phyloP scores from a whole-genome alignment of 768 basidiomycete species.

The Russula vinacea region DNA sequence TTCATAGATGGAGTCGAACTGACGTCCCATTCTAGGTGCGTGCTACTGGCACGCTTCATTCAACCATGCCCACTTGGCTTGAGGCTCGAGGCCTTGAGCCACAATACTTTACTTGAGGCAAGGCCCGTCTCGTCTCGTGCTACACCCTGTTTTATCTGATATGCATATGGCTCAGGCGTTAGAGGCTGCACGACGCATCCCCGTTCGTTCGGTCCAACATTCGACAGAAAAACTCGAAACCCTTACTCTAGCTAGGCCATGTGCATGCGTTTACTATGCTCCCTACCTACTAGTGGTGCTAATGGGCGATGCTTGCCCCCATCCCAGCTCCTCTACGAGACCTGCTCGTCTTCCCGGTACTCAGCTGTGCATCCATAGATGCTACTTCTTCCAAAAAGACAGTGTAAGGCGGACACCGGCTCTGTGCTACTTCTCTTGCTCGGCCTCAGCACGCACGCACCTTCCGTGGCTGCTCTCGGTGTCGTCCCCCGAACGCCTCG shows the following conservation, averaged over 20 bases:
- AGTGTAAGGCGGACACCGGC: not conserved
- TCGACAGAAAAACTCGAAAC: not conserved
- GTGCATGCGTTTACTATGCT: not conserved
- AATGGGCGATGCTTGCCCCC: not conserved
- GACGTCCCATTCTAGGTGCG: not conserved
- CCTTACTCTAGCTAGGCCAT: not conserved
- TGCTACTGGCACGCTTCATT: not conserved
- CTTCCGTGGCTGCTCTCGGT: not conserved
- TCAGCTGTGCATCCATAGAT: not conserved
- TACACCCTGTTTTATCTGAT: not conserved
- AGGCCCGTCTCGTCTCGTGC: not conserved
- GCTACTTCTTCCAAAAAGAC: not conserved
- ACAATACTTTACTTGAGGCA: not conserved
- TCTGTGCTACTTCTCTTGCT: not conserved
- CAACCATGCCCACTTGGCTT: not conserved
- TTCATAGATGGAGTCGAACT: not conserved
- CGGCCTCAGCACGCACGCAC: not conserved
- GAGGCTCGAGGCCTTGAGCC: not conserved
- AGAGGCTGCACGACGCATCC: not conserved
- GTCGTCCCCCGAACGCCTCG: not conserved
- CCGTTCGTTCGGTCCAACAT: not conserved
- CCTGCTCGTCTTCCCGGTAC: not conserved
- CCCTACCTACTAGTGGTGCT: not conserved
- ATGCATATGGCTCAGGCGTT: not conserved
- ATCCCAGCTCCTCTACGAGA: not conserved